Percentiles rank a stretch among this genome's conserved stretches.
phyloP scores from a whole-genome alignment of 805 yeast genomes.

The Maudiozyma bulderi region DNA sequence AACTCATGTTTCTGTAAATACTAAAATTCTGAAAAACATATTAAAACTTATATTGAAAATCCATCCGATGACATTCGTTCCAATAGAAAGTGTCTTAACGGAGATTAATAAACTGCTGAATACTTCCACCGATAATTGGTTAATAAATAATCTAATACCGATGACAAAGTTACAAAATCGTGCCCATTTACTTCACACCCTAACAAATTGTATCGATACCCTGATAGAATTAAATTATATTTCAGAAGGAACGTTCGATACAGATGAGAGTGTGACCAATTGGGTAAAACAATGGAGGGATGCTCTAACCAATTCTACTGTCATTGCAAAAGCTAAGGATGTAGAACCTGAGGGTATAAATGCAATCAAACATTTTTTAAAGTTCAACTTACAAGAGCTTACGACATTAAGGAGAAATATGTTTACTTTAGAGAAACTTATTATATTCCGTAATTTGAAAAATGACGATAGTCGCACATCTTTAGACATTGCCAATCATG shows the following conservation, averaged over 20 bases:
- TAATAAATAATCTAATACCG: not conserved
- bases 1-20: constrained; percentile 1
- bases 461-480: constrained; percentile 8
- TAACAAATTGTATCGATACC: constrained; percentile 11
- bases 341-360: constrained; percentile 24
- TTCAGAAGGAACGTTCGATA: constrained; percentile 3
- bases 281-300: constrained; percentile 13
- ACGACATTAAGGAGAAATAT: constrained; percentile 6
- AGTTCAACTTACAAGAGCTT: constrained; percentile 18
- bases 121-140: not conserved
- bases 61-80: constrained; percentile 17
- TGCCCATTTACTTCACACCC: not conserved
- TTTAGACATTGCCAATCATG: constrained; percentile 5
- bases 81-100: constrained; percentile 11
- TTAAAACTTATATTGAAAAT: constrained; percentile 10
- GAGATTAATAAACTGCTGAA: constrained; percentile 2
- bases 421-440: constrained; percentile 13
- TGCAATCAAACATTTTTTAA: constrained; percentile 19
- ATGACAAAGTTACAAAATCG: constrained; percentile 1
- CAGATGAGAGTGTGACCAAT: constrained; percentile 7
- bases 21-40: constrained; percentile 14
- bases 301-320: not conserved
- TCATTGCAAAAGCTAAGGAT: constrained; percentile 1
- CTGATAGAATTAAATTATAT: constrained; percentile 6
- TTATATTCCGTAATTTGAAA: constrained; percentile 15